phyloP scores from a whole-genome alignment of 2,329 filamentous ascomycete genomes.

The Beauveria bassiana region DNA sequence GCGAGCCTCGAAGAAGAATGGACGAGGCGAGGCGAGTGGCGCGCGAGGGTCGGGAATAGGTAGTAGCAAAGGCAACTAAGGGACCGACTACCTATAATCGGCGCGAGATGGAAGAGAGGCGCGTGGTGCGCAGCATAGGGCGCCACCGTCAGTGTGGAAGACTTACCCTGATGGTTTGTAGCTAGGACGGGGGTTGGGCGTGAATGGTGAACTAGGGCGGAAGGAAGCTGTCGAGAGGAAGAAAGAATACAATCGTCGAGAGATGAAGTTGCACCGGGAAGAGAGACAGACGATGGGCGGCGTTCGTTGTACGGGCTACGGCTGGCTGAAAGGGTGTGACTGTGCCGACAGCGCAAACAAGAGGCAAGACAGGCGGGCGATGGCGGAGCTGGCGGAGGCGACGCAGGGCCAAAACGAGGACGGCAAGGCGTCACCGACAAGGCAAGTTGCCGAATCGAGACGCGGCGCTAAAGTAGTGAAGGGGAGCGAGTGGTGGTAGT shows the following conservation, averaged over 20 bases:
- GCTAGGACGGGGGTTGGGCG: background rate
- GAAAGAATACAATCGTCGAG: no score
- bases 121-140: background rate
- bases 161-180: conserved; percentile 7
- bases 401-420: background rate
- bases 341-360: conserved; percentile 6
- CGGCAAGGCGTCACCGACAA: conserved; percentile 7
- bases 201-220: background rate
- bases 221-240: background rate
- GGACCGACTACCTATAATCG: background rate
- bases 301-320: background rate
- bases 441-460: conserved; percentile 10
- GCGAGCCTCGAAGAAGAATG: background rate
- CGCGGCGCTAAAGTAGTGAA: conserved; percentile 11
- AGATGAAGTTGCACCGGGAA: background rate
- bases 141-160: background rate
- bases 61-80: background rate
- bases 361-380: background rate
- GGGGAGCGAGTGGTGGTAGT: background rate
- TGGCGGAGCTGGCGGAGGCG: background rate
- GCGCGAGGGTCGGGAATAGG: conserved; percentile 1
- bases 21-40: background rate
- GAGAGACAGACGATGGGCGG: background rate
- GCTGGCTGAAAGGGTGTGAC: conserved; percentile 6
- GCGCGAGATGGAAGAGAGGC: background rate